Percentiles rank a stretch among this genome's conserved stretches.
phyloP scores from a whole-genome alignment of 768 basidiomycete species.

The Chalciporus pseudorubinellus region DNA sequence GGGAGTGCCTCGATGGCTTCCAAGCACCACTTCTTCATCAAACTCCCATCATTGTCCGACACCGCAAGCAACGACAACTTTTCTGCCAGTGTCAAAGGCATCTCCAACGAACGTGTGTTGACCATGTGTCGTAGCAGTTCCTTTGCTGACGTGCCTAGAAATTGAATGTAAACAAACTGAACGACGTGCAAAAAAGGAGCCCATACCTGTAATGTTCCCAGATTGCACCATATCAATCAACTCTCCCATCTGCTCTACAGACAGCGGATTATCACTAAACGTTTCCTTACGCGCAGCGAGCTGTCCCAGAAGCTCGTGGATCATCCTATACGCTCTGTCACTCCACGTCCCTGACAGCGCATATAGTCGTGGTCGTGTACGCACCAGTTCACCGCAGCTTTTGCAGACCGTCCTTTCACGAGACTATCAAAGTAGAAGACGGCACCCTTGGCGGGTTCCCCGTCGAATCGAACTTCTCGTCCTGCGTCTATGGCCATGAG shows the following conservation, averaged over 20 bases:
- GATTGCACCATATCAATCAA: constrained; percentile 73
- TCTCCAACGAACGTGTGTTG: constrained; percentile 36
- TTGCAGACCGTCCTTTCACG: constrained; percentile 54
- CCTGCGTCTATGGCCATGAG: constrained; percentile 72
- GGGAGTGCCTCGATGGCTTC: constrained; percentile 67
- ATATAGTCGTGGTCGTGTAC: constrained; percentile 19
- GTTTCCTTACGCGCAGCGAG: constrained; percentile 57
- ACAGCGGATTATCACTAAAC: constrained; percentile 58
- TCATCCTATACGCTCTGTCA: constrained; percentile 58
- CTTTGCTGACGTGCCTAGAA: constrained; percentile 74
- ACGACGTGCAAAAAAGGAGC: too few species aligned
- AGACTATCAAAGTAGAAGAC: constrained; percentile 82
- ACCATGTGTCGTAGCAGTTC: constrained; percentile 72
- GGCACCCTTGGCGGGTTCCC: constrained; percentile 49
- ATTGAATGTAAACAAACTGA: too few species aligned
- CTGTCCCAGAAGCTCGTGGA: constrained; percentile 82
- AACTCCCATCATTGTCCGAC: constrained; percentile 29
- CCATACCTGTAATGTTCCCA: constrained; percentile 65
- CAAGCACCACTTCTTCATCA: constrained; percentile 55
- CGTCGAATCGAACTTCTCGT: constrained; percentile 61
- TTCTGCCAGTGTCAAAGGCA: constrained; percentile 44
- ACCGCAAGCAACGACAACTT: constrained; percentile 48
- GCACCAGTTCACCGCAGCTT: constrained; percentile 82
- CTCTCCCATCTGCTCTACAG: constrained; percentile 64
- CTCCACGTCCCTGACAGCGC: too few species aligned